A percentile compares a stretch with the other conserved stretches of the same genome.
Evolutionary conservation across 371 early-diverging fungal genomes (phyloP).

Genomic region (Mucor circinelloides): DNA sequence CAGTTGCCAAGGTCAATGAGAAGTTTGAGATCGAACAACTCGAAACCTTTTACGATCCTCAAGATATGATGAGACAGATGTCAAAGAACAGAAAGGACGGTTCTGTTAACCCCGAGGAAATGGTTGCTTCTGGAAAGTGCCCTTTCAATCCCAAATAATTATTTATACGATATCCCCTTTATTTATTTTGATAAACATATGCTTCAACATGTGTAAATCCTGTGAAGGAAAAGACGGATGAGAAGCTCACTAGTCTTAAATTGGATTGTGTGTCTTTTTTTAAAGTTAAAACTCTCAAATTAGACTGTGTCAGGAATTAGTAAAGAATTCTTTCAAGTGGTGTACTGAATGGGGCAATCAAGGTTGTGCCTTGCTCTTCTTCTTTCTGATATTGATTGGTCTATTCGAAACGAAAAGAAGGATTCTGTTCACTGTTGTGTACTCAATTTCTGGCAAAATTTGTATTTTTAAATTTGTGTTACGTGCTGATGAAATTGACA

Average conservation of each 20-base stretch:
- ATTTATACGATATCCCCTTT: neutral
- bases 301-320: neutral
- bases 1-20: conserved; percentile 51
- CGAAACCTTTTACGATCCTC: conserved; percentile 56
- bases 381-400: neutral
- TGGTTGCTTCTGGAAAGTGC: conserved; percentile 35
- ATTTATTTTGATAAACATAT: conserved; percentile 5
- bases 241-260: neutral
- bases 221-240: neutral
- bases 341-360: neutral
- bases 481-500: neutral
- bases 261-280: neutral
- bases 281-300: neutral
- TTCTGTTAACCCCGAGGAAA: conserved; percentile 11
- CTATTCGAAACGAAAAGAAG: neutral
- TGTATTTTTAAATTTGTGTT: neutral
- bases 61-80: conserved; percentile 50
- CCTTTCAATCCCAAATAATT: conserved; percentile 42
- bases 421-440: neutral
- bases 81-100: conserved; percentile 41
- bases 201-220: neutral
- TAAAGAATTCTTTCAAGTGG: neutral
- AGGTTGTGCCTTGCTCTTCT: neutral
- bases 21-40: conserved; percentile 48
- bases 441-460: neutral